phyloP scores from a whole-genome alignment of 2,329 filamentous ascomycete species.

The Hymenoscyphus albidus region DNA sequence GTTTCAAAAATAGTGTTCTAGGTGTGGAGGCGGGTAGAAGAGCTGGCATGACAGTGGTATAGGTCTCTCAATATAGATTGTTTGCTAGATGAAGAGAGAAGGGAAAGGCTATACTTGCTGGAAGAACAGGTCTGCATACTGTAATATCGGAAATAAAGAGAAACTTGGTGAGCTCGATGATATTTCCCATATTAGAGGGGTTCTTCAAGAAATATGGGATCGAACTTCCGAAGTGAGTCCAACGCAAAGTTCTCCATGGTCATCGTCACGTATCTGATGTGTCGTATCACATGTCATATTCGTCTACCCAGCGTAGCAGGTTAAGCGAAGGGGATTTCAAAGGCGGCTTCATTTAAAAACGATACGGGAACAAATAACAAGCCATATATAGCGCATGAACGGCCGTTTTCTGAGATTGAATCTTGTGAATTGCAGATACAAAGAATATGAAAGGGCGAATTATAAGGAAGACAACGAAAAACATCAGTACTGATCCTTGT shows the following conservation, averaged over 20 bases:
- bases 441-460: too few relatives aligned
- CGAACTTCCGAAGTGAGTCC: neutral
- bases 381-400: neutral
- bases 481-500: too few relatives aligned
- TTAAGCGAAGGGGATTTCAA: neutral
- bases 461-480: too few relatives aligned
- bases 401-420: neutral
- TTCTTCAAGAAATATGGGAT: slow-evolving; percentile 37
- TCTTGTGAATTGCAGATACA: too few relatives aligned
- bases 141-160: slow-evolving; percentile 41
- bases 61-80: slow-evolving; percentile 81
- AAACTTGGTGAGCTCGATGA: slow-evolving; percentile 59
- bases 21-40: slow-evolving; percentile 87
- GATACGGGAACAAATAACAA: neutral
- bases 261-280: neutral
- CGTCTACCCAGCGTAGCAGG: neutral
- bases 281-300: neutral
- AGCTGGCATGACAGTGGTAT: slow-evolving; percentile 91
- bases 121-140: slow-evolving; percentile 49
- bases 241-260: neutral
- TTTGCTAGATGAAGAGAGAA: slow-evolving; percentile 70
- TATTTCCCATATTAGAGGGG: slow-evolving; percentile 55
- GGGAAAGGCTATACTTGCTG: slow-evolving; percentile 79
- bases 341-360: neutral
- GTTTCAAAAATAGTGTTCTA: slow-evolving; percentile 96